Evolutionary conservation across 108 stramenopile species (phyloP), one percentile per base, ranked within the genome.

Genomic region (Cyclostephanos tholiformis): DNA sequence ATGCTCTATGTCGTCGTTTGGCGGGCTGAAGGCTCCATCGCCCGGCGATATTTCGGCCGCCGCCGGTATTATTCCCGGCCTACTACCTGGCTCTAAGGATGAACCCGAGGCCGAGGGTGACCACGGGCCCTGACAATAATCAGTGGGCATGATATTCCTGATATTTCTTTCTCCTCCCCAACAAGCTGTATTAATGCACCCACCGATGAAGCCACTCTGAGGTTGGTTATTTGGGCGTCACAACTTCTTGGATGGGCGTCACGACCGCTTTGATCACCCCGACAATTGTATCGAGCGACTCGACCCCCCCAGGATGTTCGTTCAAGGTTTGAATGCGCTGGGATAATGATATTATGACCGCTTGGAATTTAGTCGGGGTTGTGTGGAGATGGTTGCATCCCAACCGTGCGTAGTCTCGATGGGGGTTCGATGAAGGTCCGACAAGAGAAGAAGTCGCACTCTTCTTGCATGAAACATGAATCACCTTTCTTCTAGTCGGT

Each of bases 31-130:
- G 22, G 58, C 55, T 9, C 41, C 26, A 29, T 71, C 58, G 59
- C 56, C 55, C 0, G 70, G 58, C 4, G 58, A 71, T 23, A 66
- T 27, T 30, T 66, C 65, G 30, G 65, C 65, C 50, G 65, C 25
- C 32, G 58, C 17, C 19, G 69, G 67, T 25, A 38, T 48, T 36
- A 38, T 11, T 52, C 3, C 44, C 44, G 12, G 44, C 14, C 16
- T 46, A 20, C 10, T 19, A 20, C 10, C 19, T 30, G 20, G 46
- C 48, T 46, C 16, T 4, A 12, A 1, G 44, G 44, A 46, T 46
- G 16, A 46, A 13, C 44, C 44, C 44, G 44, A 46, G 14, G 64
- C 65, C 22, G 46, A 23, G 30, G 65, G 41, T 5, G 65, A 62
- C 32, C 38, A 41, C 19, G 61, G 30, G 8, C 29, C 29, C 9